These are phyloP conservation scores for Yamadazyma takamatsuzukensis DNA, from an alignment of 805 yeast species.

Conservation along the genomic window DNA sequence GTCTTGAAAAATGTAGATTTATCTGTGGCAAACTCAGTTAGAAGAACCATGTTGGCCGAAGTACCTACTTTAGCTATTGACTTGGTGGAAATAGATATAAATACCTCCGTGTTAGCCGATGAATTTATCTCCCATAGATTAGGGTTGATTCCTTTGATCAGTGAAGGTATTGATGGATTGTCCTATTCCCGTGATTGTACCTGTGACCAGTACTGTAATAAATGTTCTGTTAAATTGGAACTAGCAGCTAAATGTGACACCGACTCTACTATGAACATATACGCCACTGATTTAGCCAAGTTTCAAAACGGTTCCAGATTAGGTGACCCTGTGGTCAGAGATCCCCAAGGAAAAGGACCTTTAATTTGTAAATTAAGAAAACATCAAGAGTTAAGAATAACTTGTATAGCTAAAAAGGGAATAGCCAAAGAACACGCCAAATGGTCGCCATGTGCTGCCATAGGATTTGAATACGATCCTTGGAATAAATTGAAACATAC, in stretches of 20 bases:
- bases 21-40: constrained; percentile 85
- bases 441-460: constrained; percentile 96
- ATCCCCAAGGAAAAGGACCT: constrained; percentile 77
- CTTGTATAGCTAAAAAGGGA: constrained; percentile 96
- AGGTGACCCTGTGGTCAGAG: constrained; percentile 86
- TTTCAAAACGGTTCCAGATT: constrained; percentile 45
- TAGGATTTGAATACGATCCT: constrained; percentile 98
- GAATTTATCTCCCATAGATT: constrained; percentile 93
- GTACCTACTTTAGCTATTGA: constrained; percentile 97
- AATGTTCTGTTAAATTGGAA: constrained; percentile 85
- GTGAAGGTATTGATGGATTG: constrained; percentile 77
- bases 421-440: constrained; percentile 97
- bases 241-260: constrained; percentile 86
- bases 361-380: constrained; percentile 85
- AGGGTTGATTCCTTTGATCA: constrained; percentile 86
- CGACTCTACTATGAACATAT: constrained; percentile 85
- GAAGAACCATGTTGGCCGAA: constrained; percentile 92
- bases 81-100: constrained; percentile 87
- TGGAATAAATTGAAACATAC: constrained; percentile 97
- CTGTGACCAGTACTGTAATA: constrained; percentile 95
- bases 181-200: constrained; percentile 94
- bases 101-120: constrained; percentile 94
- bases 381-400: constrained; percentile 84
- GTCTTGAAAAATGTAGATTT: constrained; percentile 83
- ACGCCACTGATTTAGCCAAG: constrained; percentile 68